Evolutionary conservation across 129 eudicot species (phyloP), one percentile per base, ranked within the genome.

Genomic region (Artemisia annua): DNA sequence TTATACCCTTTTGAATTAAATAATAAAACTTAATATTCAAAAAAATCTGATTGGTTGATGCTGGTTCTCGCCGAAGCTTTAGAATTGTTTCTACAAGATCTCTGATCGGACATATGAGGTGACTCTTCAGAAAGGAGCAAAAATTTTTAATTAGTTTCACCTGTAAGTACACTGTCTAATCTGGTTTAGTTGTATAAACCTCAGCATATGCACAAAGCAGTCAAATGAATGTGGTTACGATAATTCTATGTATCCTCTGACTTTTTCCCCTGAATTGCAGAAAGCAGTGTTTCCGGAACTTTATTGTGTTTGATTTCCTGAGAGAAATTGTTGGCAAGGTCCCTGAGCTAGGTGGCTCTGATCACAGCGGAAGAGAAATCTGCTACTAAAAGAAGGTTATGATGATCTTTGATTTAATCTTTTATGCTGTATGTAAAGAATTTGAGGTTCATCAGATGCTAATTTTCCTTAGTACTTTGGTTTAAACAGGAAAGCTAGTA

Each of bases 271-370:
- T 3, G 14, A 20, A 26, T 26, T 24, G 66, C 86, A 91, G 97
- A 76, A 91, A 91, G 71, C 86, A 91, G 69, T 91, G 96, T 74
- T 87, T 91, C 14, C 87, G 89, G 53, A 88, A 91, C 80, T 86
- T 84, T 66, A 91, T 85, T 28, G 96, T 88, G 78, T 91, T 83
- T 77, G 97, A 88, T 78, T 91, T 91, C 79, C 87, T 88, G 81
- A 84, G 79, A 85, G 96, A 88, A 75, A 96, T 91, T 70, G 97
- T 91, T 54, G 82, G 86, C 79, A 88, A 88, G 82, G 97, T 91
- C 83, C 97, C 97, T 63, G 92, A 88, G 76, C 89, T 86, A 83
- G 92, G 96, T 60, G 75, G 82, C 72, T 83, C 93, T 46, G 96
- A 91, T 57, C 69, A 78, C 78, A 69, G 86, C 78, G 22, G 96